Percentiles rank a stretch among this genome's conserved stretches.
phyloP scores from a whole-genome alignment of 1,284 basidiomycete genomes.

The Moniliophthora roreri region DNA sequence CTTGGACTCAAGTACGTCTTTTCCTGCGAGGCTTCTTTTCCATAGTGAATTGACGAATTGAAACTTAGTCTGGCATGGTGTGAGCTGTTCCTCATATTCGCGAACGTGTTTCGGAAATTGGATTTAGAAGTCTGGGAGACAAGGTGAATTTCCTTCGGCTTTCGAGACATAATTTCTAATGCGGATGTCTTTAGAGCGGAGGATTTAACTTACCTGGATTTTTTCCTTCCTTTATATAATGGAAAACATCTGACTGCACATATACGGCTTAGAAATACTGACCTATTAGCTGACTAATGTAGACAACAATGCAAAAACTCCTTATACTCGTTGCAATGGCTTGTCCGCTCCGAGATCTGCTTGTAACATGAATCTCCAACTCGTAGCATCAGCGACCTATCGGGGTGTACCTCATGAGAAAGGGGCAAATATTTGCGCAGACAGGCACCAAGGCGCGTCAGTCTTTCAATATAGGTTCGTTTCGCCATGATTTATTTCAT shows the following conservation, averaged over 20 bases:
- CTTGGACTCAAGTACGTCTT: neutral
- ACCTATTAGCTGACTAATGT: too few species aligned
- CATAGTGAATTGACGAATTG: too few species aligned
- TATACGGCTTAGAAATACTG: neutral
- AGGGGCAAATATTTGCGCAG: too few species aligned
- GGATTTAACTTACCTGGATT: neutral
- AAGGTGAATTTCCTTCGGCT: neutral
- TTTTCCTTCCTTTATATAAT: neutral
- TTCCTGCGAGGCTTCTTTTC: neutral
- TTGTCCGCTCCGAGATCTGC: too few species aligned
- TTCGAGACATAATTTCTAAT: neutral
- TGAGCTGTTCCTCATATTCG: constrained; percentile 25
- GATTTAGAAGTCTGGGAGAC: constrained; percentile 17
- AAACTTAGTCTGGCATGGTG: constrained; percentile 26
- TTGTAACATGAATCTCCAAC: too few species aligned
- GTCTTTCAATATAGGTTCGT: too few species aligned
- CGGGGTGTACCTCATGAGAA: too few species aligned
- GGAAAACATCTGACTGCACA: neutral
- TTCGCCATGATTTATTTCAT: too few species aligned
- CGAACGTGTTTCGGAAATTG: constrained; percentile 24
- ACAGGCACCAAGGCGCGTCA: too few species aligned
- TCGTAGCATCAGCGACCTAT: too few species aligned
- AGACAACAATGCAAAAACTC: too few species aligned
- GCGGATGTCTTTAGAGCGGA: neutral
- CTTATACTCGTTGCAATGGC: too few species aligned